Percentiles rank a stretch among this genome's conserved stretches.
Evolutionary conservation across 148 eudicot genomes (phyloP).

Genomic region (Camellia sinensis): DNA sequence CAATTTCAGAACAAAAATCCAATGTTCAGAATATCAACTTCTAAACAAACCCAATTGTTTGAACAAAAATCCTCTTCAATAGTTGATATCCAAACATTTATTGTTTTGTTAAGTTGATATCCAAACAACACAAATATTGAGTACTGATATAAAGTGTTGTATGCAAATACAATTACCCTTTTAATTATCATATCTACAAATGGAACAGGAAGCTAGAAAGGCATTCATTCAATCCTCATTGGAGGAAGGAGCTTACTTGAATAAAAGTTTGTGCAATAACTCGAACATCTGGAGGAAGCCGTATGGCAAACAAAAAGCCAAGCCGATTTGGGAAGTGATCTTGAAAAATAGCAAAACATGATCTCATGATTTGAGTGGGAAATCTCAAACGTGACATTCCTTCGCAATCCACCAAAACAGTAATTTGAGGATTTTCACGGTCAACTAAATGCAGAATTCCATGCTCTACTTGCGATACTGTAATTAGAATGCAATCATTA

Average conservation of each 20-base stretch:
- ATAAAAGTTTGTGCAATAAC: slow-evolving; percentile 79
- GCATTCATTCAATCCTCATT: not conserved
- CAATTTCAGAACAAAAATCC: too few species aligned
- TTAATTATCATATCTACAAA: not conserved
- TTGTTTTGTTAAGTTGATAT: too few species aligned
- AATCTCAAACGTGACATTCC: slow-evolving; percentile 70
- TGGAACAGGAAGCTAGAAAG: not conserved
- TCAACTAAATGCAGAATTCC: slow-evolving; percentile 69
- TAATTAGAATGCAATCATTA: slow-evolving; percentile 22
- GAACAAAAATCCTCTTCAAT: too few species aligned
- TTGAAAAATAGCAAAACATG: slow-evolving; percentile 73
- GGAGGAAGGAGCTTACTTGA: slow-evolving; percentile 55
- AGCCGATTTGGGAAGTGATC: slow-evolving; percentile 79
- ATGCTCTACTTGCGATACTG: slow-evolving; percentile 93
- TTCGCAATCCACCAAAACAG: slow-evolving; percentile 83
- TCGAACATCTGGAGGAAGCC: slow-evolving; percentile 80
- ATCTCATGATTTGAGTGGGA: slow-evolving; percentile 79
- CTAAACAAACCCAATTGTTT: too few species aligned
- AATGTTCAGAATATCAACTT: too few species aligned
- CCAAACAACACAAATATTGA: too few species aligned
- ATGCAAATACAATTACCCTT: too few species aligned
- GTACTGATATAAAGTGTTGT: too few species aligned
- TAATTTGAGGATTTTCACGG: slow-evolving; percentile 55
- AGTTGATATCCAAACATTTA: too few species aligned
- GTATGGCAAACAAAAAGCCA: slow-evolving; percentile 65